Evolutionary conservation across 331 rosid genomes (phyloP), one percentile per base, ranked within the genome.

Genomic region (Quercus phellos): DNA sequence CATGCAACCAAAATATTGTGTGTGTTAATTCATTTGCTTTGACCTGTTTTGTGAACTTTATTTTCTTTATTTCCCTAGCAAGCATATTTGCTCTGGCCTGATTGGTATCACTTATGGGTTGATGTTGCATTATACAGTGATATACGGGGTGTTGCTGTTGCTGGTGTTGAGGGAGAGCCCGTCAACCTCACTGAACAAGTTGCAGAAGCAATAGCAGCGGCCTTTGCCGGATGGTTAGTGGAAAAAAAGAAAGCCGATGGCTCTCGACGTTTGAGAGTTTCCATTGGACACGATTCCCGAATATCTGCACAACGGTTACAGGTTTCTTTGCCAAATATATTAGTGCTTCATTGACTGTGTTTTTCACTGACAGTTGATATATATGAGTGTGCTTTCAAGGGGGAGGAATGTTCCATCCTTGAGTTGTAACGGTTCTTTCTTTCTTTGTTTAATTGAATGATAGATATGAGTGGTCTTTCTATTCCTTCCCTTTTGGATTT

Each of bases 191-290:
- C 98, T 30, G 98, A 92, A 80, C 88, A 81, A 43, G 97, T 94
- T 76, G 92, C 98, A 79, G 95, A 92, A 84, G 95, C 98, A 75
- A 92, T 92, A 79, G 97, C 89, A 54, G 91, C 97, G 70, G 95
- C 85, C 88, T 94, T 92, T 85, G 89, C 98, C 72, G 96, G 92
- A 72, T 94, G 97, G 97, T 82, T 94, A 68, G 74, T 73, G 66
- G 97, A 89, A 74, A 94, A 88, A 85, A 94, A 92, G 88, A 86
- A 90, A 79, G 83, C 87, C 19, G 89, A 87, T 51, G 78, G 84
- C 75, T 89, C 96, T 71, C 82, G 1, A 75, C 73, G 59, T 70
- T 83, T 92, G 79, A 88, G 85, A 86, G 90, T 94, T 84, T 92
- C 97, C 72, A 61, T 94, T 77, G 99, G 99, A 70, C 92, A 92